Base-by-base conservation (phyloP, 108 stramenopile species). In the Pseudonitzschia multiseries region DNA sequence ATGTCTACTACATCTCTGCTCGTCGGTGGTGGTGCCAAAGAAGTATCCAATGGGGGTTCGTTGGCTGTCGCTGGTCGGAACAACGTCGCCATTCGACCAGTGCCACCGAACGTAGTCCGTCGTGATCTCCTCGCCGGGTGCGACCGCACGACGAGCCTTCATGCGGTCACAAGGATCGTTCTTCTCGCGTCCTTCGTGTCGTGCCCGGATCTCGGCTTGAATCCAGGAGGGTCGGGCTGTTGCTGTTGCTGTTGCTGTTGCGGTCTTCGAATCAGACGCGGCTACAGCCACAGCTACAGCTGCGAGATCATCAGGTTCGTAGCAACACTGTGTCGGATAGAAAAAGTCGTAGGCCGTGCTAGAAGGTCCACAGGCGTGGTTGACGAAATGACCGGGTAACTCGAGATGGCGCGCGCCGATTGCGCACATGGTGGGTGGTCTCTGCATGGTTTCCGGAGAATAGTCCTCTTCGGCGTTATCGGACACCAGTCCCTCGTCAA, bases 291-390 rank as follows among this genome's bases (percentile, higher is more conserved):
- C n/a, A n/a, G n/a, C n/a, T n/a, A n/a, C n/a, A 10, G 56, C 18
- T 18, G 20, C 56, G 21, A 57, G 9, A 18, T 22, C 10, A 14
- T 18, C 10, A 0, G 8, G 20, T 10, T 10, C 21, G 24, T 22
- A 17, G 5, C 8, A 14, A 57, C 56, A 9, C 13, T 57, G 17
- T 18, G 13, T 18, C 10, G 56, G 42, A 42, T 42, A 12, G 27
- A 33, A 61, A 29, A 29, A 29, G 59, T 61, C 59, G 26, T 29
- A 61, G n/a, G 59, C 59, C 24, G 59, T 61, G 0, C 27, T 10
- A 31, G 28, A 61, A 21, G 59, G 8, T 10, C 59, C 59, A 61
- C 27, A 61, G 59, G 59, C 59, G 59, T 61, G 59, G 59, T 61
- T 61, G 32, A 4, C 29, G 59, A 61, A 61, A 29, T 61, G 59